Base-by-base conservation (phyloP, 345 rosid genomes). In the Hypericum perforatum region DNA sequence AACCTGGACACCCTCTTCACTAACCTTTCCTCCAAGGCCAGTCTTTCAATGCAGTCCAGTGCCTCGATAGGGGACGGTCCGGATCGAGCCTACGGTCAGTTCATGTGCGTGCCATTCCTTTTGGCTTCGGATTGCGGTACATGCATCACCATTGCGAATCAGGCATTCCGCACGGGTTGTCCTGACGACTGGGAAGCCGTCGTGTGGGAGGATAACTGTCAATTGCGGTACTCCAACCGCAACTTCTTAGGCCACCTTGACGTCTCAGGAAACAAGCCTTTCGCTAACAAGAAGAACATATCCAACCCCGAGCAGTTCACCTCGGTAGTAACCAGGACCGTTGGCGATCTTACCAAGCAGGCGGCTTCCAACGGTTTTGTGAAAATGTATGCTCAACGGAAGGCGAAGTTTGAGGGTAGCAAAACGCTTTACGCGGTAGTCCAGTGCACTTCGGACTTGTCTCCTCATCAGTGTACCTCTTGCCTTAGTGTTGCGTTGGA, bases 201-300 rank as follows among this genome's bases (percentile, higher is more conserved):
- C 8, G 64, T 70, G 5, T 72, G 75, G 77, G 75, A 69, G 45
- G 81, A 76, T 16, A 0, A 0, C 0, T 76, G 81, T 45, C 77
- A 70, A 42, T 45, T 73, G 65, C 68, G 64, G 36, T 72, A 72
- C 58, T 64, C 75, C 0, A 11, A 49, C 16, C 6, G 7, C 37
- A 38, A 59, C 50, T 72, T 76, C 59, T 32, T 63, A 2, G 64
- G 75, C 41, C 63, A 6, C n/a, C 59, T 76, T 54, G 44, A 69
- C 50, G 41, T 52, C 7, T 42, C 56, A 9, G 66, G 72, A 47
- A 72, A 76, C 38, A 7, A 39, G n/a, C 40, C 48, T 1, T 16
- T 52, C 50, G 14, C 52, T 4, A 72, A 76, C 43, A 0, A 6
- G 3, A 2, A 29, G 45, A 56, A 72, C 11, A 8, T 69, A 13